These are phyloP conservation scores for Leccinum boreale DNA, from an alignment of 768 basidiomycete species.

Conservation along the genomic window DNA sequence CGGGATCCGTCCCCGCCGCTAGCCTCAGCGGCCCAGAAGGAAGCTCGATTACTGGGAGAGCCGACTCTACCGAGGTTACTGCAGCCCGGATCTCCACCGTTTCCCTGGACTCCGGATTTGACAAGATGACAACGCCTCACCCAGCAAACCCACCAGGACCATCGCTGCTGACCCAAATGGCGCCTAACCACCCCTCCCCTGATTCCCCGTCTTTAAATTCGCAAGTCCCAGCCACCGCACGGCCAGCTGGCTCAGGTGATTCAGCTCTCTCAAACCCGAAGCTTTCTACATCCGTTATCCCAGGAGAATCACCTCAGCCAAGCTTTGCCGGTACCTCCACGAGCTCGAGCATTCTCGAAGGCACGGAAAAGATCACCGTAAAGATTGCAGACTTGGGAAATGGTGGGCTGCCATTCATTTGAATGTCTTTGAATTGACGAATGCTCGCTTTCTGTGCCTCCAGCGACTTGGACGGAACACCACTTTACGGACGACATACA, in stretches of 20 bases:
- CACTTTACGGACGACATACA: slow-evolving; percentile 99
- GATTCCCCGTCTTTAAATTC: slow-evolving; percentile 26
- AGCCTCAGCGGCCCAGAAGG: slow-evolving; percentile 11
- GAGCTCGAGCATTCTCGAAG: slow-evolving; percentile 33
- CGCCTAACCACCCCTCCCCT: slow-evolving; percentile 33
- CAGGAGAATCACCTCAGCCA: slow-evolving; percentile 27
- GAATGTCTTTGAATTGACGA: not conserved
- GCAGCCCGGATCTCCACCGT: slow-evolving; percentile 52
- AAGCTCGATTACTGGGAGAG: slow-evolving; percentile 19
- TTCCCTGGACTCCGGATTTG: slow-evolving; percentile 38
- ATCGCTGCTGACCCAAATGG: slow-evolving; percentile 72
- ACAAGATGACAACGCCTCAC: slow-evolving; percentile 36
- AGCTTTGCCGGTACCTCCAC: slow-evolving; percentile 26
- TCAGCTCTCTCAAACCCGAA: slow-evolving; percentile 17
- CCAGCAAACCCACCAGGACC: slow-evolving; percentile 51
- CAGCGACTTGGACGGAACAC: slow-evolving; percentile 85
- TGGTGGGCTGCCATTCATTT: slow-evolving; percentile 26
- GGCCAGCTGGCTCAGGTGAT: slow-evolving; percentile 23
- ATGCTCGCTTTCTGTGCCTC: slow-evolving; percentile 1
- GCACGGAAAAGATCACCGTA: slow-evolving; percentile 79
- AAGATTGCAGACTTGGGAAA: slow-evolving; percentile 99
- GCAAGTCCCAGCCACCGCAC: slow-evolving; percentile 22
- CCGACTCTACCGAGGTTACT: slow-evolving; percentile 41
- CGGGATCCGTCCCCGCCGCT: slow-evolving; percentile 16
- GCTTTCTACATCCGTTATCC: slow-evolving; percentile 26